Evolutionary conservation across 2,329 filamentous ascomycete species (phyloP), one percentile per base, ranked within the genome.

Genomic region (Trichophyton mentagrophytes): DNA sequence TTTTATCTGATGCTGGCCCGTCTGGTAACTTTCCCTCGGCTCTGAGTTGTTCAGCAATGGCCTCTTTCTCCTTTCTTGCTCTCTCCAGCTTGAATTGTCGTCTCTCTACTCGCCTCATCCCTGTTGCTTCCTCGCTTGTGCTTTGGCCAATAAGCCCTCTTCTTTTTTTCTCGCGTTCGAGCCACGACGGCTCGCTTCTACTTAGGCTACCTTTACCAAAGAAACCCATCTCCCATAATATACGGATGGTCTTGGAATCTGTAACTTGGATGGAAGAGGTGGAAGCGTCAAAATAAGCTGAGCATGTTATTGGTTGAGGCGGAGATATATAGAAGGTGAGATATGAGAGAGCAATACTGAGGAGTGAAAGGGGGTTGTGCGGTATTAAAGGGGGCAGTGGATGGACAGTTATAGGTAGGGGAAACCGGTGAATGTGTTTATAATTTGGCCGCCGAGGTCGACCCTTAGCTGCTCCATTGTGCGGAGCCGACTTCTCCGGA

Each of bases 221-320:
- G 75, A 99, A 99, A 3, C 93, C 93, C 76, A 95, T 89, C 73
- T 96, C 89, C 93, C 95, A 99, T 25, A 99, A 75, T 1, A 86
- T 89, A 60, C 87, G 81, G 64, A 95, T 86, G 2, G 89, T 86
- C 60, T 80, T 79, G 27, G 84, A 78, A 71, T 96, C 87, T 17
- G 84, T 89, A 61, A 99, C 80, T 70, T 96, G 89, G 15, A 99
- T 82, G 0, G 90, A 93, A 33, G 86, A 84, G 2, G 90, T 95
- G 61, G 86, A 83, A 1, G 82, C 75, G n/a, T 90, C 92, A 80
- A 92, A 96, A 65, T 87, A 82, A 58, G 87, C 92, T 57, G 82
- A 77, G 70, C 93, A 87, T 47, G 85, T 75, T 42, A 82, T 76
- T 9, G 82, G 78, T 3, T 84, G 79, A 0, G 87, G 83, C 2